These are phyloP conservation scores for Juglanconis oblonga DNA, from an alignment of 2,329 filamentous ascomycete species.

Conservation along the genomic window DNA sequence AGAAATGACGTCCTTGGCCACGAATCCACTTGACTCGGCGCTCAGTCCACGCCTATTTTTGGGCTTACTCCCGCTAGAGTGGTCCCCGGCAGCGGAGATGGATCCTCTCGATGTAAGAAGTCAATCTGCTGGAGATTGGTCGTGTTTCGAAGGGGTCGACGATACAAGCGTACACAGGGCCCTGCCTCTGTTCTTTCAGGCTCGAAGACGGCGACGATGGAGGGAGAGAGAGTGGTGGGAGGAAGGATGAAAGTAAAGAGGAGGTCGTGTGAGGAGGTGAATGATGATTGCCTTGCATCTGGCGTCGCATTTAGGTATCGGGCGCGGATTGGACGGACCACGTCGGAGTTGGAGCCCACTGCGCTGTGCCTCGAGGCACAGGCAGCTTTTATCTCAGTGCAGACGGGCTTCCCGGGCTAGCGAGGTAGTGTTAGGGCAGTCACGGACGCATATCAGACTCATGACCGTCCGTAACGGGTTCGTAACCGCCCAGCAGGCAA, in stretches of 20 bases:
- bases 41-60: not conserved
- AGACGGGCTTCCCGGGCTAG: too few relatives aligned
- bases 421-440: too few relatives aligned
- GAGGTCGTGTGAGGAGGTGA: not conserved
- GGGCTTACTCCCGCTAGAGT: not conserved
- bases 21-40: not conserved
- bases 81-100: not conserved
- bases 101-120: not conserved
- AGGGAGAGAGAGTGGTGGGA: not conserved
- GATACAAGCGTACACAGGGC: not conserved
- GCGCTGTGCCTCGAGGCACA: too few relatives aligned
- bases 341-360: too few relatives aligned
- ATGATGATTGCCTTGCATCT: not conserved
- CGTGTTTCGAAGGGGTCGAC: not conserved
- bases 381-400: too few relatives aligned
- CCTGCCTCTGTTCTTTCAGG: conserved; percentile 2
- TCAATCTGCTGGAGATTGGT: not conserved
- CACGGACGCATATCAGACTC: too few relatives aligned
- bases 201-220: not conserved
- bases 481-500: too few relatives aligned
- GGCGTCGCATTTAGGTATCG: not conserved
- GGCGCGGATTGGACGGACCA: too few relatives aligned
- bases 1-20: not conserved
- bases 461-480: too few relatives aligned
- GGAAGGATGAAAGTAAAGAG: not conserved